Evolutionary conservation across 2,329 filamentous ascomycete genomes (phyloP).

Genomic region (Anisogramma anomala): DNA sequence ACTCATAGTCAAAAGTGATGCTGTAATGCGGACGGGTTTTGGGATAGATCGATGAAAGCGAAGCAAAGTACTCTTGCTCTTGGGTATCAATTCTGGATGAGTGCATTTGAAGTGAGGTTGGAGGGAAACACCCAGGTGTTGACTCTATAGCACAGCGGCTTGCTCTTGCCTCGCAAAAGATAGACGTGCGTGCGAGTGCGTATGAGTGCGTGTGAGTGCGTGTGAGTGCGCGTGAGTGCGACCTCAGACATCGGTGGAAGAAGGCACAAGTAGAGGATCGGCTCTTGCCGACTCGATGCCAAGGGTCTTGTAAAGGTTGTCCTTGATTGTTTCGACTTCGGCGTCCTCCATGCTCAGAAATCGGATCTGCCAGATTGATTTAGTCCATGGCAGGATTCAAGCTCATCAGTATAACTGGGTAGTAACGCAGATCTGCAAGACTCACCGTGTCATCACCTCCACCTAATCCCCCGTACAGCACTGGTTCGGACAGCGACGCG

Average conservation of each 20-base stretch:
- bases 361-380: constrained; percentile 42
- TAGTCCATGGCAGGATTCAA: background rate
- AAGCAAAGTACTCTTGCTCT: constrained; percentile 6
- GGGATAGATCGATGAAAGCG: background rate
- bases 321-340: constrained; percentile 46
- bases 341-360: constrained; percentile 53
- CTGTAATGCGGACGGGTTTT: constrained; percentile 2
- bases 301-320: constrained; percentile 44
- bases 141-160: constrained; percentile 1
- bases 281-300: constrained; percentile 18
- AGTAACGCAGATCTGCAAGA: constrained; percentile 11
- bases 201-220: too few relatives aligned
- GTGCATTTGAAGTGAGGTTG: background rate
- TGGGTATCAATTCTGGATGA: constrained; percentile 13
- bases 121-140: constrained; percentile 1
- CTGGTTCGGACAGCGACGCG: constrained; percentile 64
- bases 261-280: constrained; percentile 12
- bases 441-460: constrained; percentile 61
- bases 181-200: background rate
- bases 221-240: too few relatives aligned
- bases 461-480: constrained; percentile 58
- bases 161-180: constrained; percentile 5
- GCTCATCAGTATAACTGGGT: background rate
- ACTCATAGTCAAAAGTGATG: constrained; percentile 14
- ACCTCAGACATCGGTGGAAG: constrained; percentile 4